Evolutionary conservation across 1,139 yeast genomes (phyloP).

Genomic region (Pichia sp.): DNA sequence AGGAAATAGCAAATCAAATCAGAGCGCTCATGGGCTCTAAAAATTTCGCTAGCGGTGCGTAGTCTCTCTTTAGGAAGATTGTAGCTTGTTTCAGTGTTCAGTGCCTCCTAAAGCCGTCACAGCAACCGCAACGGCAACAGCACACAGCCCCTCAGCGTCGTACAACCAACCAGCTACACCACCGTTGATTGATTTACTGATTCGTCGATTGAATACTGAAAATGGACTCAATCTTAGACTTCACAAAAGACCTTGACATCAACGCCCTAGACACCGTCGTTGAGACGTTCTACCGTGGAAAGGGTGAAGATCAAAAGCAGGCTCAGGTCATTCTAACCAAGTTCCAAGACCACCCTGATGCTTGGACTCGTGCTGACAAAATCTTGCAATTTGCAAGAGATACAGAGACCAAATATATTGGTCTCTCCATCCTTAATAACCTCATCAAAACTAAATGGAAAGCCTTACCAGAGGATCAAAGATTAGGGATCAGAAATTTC

Average conservation of each 20-base stretch:
- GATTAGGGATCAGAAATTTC: conserved; percentile 85
- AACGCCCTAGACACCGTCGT: conserved; percentile 76
- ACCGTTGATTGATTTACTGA: not conserved
- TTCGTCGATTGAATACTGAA: no score
- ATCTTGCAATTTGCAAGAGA: conserved; percentile 73
- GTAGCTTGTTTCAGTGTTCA: not conserved
- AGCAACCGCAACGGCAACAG: not conserved
- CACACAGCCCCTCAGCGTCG: not conserved
- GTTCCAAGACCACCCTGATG: conserved; percentile 91
- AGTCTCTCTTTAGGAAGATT: not conserved
- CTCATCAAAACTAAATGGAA: conserved; percentile 93
- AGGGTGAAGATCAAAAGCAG: conserved; percentile 70
- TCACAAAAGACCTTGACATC: conserved; percentile 77
- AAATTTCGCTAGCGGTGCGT: no score
- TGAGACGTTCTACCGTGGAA: conserved; percentile 76
- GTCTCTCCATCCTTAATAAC: conserved; percentile 82
- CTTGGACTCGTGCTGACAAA: conserved; percentile 93
- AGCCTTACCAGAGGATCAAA: conserved; percentile 77
- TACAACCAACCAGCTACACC: not conserved
- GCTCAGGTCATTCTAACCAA: conserved; percentile 82
- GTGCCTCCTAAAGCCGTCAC: no score
- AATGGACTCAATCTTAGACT: conserved; percentile 89
- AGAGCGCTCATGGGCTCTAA: no score
- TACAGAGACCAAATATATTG: conserved; percentile 88
- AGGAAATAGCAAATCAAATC: no score